These are phyloP conservation scores for Misopates orontium DNA, from an alignment of 257 asterid genomes.

Conservation along the genomic window DNA sequence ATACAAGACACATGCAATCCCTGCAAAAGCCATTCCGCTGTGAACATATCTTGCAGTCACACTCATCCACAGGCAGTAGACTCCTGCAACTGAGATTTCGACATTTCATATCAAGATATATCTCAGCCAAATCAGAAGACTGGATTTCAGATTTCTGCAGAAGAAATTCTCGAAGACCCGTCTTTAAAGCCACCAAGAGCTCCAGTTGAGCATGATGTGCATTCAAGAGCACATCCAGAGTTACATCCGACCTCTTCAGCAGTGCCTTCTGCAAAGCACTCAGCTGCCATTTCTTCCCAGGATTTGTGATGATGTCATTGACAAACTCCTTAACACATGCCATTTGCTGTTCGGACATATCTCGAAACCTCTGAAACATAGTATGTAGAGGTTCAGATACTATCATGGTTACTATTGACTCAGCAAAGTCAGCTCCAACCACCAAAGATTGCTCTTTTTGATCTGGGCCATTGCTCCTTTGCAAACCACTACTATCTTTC, in stretches of 20 bases:
- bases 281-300: conserved; percentile 70
- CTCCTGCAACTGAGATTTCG: conserved; percentile 71
- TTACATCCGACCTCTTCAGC: conserved; percentile 59
- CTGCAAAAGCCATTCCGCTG: conserved; percentile 80
- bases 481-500: conserved; percentile 50
- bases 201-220: conserved; percentile 70
- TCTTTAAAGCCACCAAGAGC: conserved; percentile 81
- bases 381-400: conserved; percentile 74
- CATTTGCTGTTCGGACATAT: conserved; percentile 54
- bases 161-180: conserved; percentile 74
- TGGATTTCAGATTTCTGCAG: conserved; percentile 47
- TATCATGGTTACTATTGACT: conserved; percentile 72
- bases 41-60: conserved; percentile 83
- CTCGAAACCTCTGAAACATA: conserved; percentile 61
- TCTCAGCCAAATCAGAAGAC: conserved; percentile 74
- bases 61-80: conserved; percentile 82
- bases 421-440: conserved; percentile 67
- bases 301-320: conserved; percentile 60
- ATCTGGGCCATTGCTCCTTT: conserved; percentile 44
- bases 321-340: conserved; percentile 68
- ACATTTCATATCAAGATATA: conserved; percentile 75
- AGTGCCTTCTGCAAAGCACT: conserved; percentile 76
- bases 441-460: conserved; percentile 51
- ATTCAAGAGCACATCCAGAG: conserved; percentile 61
- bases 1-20: conserved; percentile 96